Evolutionary conservation across 1,284 basidiomycete genomes (phyloP).

Genomic region (Singerocomus rubriflavus): DNA sequence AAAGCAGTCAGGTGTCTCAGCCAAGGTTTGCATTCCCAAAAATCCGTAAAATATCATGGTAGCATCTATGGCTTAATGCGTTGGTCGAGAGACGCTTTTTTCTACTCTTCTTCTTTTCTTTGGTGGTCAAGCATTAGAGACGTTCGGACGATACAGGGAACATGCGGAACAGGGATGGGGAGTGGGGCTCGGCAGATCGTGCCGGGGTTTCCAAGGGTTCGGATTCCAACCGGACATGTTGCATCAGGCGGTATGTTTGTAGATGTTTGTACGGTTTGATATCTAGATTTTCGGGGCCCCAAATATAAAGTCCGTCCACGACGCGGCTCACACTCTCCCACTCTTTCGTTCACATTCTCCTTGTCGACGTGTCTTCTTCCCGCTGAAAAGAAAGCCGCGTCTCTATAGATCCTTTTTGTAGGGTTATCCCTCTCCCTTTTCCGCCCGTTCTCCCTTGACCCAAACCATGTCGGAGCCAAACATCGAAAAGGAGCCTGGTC

Average conservation of each 20-base stretch:
- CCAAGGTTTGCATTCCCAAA: neutral
- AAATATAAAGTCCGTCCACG: conserved; percentile 37
- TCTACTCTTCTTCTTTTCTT: too few species aligned
- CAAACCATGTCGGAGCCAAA: conserved; percentile 40
- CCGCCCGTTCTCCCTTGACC: conserved; percentile 1
- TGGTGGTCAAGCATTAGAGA: neutral
- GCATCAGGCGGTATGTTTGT: conserved; percentile 24
- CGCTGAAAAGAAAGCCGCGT: conserved; percentile 13
- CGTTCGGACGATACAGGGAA: conserved; percentile 11
- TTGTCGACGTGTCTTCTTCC: conserved; percentile 10
- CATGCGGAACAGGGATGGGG: conserved; percentile 10
- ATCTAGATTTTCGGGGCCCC: conserved; percentile 25
- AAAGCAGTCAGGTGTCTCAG: neutral
- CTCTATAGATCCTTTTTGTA: conserved; percentile 30
- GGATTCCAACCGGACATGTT: conserved; percentile 22
- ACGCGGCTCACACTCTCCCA: conserved; percentile 30
- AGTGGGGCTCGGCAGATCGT: conserved; percentile 13
- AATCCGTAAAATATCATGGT: neutral
- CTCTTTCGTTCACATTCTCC: conserved; percentile 26
- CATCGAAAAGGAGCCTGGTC: conserved; percentile 64
- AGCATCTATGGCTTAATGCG: neutral
- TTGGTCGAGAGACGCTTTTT: too few species aligned
- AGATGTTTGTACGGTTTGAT: conserved; percentile 28
- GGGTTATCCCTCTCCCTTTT: conserved; percentile 18
- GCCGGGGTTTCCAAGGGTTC: conserved; percentile 28